phyloP scores from a whole-genome alignment of 2,329 filamentous ascomycete species.

The Zymoseptoria crescenta region DNA sequence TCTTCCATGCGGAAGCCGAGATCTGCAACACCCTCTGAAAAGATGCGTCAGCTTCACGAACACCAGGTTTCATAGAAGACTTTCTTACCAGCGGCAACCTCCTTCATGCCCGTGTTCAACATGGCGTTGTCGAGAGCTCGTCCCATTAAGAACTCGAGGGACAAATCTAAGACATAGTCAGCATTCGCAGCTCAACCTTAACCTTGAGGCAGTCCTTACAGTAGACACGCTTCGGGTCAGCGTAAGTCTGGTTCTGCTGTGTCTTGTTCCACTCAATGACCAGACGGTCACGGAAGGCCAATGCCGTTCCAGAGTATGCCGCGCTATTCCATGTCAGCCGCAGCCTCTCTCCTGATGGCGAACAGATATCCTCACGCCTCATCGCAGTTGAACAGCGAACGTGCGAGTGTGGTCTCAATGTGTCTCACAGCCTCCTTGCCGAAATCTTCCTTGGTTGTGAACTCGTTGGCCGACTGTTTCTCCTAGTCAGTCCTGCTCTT shows the following conservation, averaged over 20 bases:
- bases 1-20: constrained; percentile 97
- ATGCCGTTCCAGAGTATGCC: constrained; percentile 80
- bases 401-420: constrained; percentile 91
- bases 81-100: constrained; percentile 64
- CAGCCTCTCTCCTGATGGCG: not conserved
- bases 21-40: constrained; percentile 68
- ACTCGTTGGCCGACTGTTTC: constrained; percentile 54
- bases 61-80: constrained; percentile 2
- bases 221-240: constrained; percentile 89
- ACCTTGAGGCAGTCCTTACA: constrained; percentile 42
- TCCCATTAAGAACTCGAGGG: constrained; percentile 96
- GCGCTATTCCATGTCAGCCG: constrained; percentile 43
- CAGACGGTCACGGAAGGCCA: constrained; percentile 87
- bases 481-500: constrained; percentile 7
- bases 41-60: constrained; percentile 8
- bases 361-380: constrained; percentile 48
- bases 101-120: constrained; percentile 87
- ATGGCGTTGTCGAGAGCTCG: constrained; percentile 95
- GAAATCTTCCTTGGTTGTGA: constrained; percentile 75
- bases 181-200: not conserved
- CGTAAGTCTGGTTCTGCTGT: constrained; percentile 87
- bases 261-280: constrained; percentile 97
- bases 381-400: constrained; percentile 97
- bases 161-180: constrained; percentile 54
- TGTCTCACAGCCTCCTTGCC: constrained; percentile 78